Percentiles rank a stretch among this genome's conserved stretches.
Conservation (phyloP, 768 basidiomycete species). For the Pulveroboletus sp. region DNA sequence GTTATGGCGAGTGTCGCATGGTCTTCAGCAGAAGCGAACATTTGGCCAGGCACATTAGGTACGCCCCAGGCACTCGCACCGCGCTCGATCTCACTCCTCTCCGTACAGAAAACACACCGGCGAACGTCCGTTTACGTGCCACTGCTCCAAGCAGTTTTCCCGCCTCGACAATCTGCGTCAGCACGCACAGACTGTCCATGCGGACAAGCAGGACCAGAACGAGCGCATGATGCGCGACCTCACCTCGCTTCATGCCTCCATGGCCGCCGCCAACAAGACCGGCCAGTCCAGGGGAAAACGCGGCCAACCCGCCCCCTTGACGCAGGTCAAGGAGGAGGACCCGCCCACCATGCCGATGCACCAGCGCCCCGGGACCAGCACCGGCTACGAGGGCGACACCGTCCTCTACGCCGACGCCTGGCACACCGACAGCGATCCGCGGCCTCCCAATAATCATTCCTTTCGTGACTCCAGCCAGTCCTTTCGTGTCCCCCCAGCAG, state of each 20-base stretch:
- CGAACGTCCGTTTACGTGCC: conserved; percentile 93
- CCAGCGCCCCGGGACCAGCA: conserved; percentile 69
- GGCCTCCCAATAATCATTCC: conserved; percentile 54
- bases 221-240: conserved; percentile 91
- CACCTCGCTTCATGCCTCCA: conserved; percentile 76
- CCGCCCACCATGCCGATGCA: conserved; percentile 31
- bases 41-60: conserved; percentile 94
- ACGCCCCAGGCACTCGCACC: conserved; percentile 32
- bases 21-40: conserved; percentile 96
- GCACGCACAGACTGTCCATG: conserved; percentile 95
- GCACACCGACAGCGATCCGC: conserved; percentile 35
- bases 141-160: conserved; percentile 94
- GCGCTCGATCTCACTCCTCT: conserved; percentile 23
- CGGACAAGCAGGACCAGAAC: conserved; percentile 89
- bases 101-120: conserved; percentile 90
- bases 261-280: conserved; percentile 55
- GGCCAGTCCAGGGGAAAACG: conserved; percentile 39
- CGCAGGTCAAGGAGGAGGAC: conserved; percentile 46
- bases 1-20: conserved; percentile 95
- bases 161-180: conserved; percentile 96
- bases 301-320: conserved; percentile 26
- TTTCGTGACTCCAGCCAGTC: conserved; percentile 80
- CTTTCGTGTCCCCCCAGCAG: conserved; percentile 64
- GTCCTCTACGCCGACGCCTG: conserved; percentile 34
- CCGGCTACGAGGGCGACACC: conserved; percentile 58